These are phyloP conservation scores for Seiridium cupressi DNA, from an alignment of 2,329 filamentous ascomycete genomes.

Conservation along the genomic window DNA sequence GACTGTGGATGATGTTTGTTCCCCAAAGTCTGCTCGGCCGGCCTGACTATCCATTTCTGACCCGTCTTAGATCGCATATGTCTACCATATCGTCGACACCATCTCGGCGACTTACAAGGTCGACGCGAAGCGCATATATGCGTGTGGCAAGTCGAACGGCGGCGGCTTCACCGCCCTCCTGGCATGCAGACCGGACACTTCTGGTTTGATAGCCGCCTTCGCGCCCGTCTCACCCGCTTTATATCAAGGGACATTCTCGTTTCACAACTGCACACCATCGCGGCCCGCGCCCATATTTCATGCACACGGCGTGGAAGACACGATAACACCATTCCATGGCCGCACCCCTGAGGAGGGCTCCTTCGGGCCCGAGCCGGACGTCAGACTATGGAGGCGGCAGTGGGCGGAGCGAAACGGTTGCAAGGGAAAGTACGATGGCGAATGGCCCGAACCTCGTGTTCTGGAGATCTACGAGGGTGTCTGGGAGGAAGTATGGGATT, in stretches of 20 bases:
- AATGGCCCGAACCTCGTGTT: constrained; percentile 11
- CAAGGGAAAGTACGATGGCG: constrained; percentile 11
- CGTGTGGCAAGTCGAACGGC: constrained; percentile 18
- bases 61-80: constrained; percentile 16
- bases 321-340: constrained; percentile 14
- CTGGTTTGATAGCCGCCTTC: constrained; percentile 13
- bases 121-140: constrained; percentile 15
- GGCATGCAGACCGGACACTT: constrained; percentile 16
- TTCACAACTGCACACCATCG: constrained; percentile 13
- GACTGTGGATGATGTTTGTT: constrained; percentile 19
- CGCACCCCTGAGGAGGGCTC: constrained; percentile 11
- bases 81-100: constrained; percentile 19
- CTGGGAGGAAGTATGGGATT: constrained; percentile 17
- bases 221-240: constrained; percentile 17
- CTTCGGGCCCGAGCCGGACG: constrained; percentile 15
- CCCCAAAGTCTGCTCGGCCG: background rate
- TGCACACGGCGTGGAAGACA: constrained; percentile 15
- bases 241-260: constrained; percentile 15
- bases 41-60: background rate
- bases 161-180: constrained; percentile 17
- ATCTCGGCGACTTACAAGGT: constrained; percentile 19
- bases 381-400: constrained; percentile 14
- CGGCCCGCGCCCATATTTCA: constrained; percentile 15
- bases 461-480: constrained; percentile 14
- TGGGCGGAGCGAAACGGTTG: constrained; percentile 17